A percentile compares a stretch with the other conserved stretches of the same genome.
Conservation (phyloP, 768 basidiomycete genomes). For the Amyloporia xantha region DNA sequence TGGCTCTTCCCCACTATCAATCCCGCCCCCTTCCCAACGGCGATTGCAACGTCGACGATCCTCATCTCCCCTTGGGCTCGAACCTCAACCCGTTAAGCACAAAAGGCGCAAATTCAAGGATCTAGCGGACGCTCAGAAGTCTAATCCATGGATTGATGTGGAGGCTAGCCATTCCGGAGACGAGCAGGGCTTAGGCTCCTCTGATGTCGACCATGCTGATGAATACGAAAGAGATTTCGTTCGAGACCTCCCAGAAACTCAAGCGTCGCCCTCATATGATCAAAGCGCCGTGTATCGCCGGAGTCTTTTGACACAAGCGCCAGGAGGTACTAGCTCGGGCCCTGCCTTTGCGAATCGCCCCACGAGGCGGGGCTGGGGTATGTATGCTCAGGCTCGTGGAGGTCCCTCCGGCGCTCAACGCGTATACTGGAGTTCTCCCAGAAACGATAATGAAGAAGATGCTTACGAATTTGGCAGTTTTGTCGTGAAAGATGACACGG, state of each 20-base stretch:
- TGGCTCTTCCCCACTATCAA: slow-evolving; percentile 27
- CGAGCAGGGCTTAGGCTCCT: slow-evolving; percentile 60
- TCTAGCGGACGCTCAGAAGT: slow-evolving; percentile 28
- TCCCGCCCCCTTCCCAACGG: slow-evolving; percentile 27
- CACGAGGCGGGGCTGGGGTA: slow-evolving; percentile 24
- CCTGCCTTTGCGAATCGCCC: slow-evolving; percentile 55
- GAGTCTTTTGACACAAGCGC: slow-evolving; percentile 67
- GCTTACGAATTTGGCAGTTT: slow-evolving; percentile 73
- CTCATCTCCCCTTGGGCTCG: slow-evolving; percentile 12
- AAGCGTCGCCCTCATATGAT: slow-evolving; percentile 65
- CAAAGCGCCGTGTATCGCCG: slow-evolving; percentile 64
- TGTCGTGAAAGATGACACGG: slow-evolving; percentile 72
- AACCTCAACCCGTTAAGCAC: slow-evolving; percentile 17
- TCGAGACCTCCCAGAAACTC: slow-evolving; percentile 56
- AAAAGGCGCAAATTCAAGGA: slow-evolving; percentile 25
- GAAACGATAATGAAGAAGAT: slow-evolving; percentile 45
- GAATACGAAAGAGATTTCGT: slow-evolving; percentile 68
- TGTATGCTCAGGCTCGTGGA: slow-evolving; percentile 20
- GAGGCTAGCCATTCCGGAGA: slow-evolving; percentile 79
- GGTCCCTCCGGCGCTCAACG: slow-evolving; percentile 26
- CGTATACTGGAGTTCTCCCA: slow-evolving; percentile 56
- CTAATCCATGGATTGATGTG: slow-evolving; percentile 51
- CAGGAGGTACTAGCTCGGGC: slow-evolving; percentile 27
- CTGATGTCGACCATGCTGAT: slow-evolving; percentile 50
- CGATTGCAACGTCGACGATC: slow-evolving; percentile 20